A percentile compares a stretch with the other conserved stretches of the same genome.
phyloP scores from a whole-genome alignment of 2,329 filamentous ascomycete genomes.

The Knufia fluminis region DNA sequence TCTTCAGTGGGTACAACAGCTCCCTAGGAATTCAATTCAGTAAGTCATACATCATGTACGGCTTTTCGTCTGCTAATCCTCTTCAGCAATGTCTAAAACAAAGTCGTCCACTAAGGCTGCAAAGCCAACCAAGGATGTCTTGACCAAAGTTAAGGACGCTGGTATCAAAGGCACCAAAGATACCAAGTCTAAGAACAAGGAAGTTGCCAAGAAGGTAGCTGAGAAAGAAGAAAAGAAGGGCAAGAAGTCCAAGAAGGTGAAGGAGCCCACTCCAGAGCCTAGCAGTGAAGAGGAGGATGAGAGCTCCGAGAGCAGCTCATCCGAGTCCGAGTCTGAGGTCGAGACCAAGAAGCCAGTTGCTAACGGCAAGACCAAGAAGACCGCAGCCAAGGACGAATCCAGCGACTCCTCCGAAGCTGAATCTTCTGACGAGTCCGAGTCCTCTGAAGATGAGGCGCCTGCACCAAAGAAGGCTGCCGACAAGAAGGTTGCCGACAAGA shows the following conservation, averaged over 20 bases:
- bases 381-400: slow-evolving; percentile 26
- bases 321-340: slow-evolving; percentile 27
- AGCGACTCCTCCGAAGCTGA: slow-evolving; percentile 28
- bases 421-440: slow-evolving; percentile 24
- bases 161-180: slow-evolving; percentile 38
- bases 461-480: slow-evolving; percentile 10
- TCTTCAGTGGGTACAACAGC: slow-evolving; percentile 8
- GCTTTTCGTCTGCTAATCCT: not conserved
- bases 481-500: slow-evolving; percentile 19
- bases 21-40: slow-evolving; percentile 4
- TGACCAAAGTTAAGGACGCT: slow-evolving; percentile 40
- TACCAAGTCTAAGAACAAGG: slow-evolving; percentile 38
- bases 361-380: slow-evolving; percentile 27
- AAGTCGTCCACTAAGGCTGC: slow-evolving; percentile 31
- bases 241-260: slow-evolving; percentile 33
- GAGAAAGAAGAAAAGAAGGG: slow-evolving; percentile 33
- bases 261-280: slow-evolving; percentile 29
- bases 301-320: slow-evolving; percentile 22
- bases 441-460: slow-evolving; percentile 20
- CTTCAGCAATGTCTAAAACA: slow-evolving; percentile 29
- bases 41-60: not conserved
- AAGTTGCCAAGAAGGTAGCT: slow-evolving; percentile 33
- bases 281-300: slow-evolving; percentile 34
- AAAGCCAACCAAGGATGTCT: slow-evolving; percentile 32
- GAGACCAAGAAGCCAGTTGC: slow-evolving; percentile 27